A percentile compares a stretch with the other conserved stretches of the same genome.
These are phyloP conservation scores for Volutella citrinella DNA, from an alignment of 2,329 filamentous ascomycete species.

Conservation along the genomic window DNA sequence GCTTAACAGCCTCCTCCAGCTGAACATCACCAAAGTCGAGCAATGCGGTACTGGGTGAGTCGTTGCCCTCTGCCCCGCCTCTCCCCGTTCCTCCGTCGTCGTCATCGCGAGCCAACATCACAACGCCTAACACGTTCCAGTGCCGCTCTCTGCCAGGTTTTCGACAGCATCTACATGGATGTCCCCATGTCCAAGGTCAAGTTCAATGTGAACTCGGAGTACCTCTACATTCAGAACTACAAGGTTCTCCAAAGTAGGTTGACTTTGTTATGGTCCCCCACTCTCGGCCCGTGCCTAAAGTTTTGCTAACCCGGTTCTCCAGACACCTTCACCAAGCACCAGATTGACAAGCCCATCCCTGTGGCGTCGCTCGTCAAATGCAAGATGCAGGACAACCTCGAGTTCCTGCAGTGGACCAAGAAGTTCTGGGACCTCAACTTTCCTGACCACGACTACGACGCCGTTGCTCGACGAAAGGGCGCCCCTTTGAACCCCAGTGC, in stretches of 20 bases:
- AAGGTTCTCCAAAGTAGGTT: constrained; percentile 92
- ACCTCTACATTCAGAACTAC: constrained; percentile 97
- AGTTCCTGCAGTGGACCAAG: constrained; percentile 97
- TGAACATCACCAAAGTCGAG: constrained; percentile 98
- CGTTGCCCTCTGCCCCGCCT: constrained; percentile 23
- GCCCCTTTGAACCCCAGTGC: constrained; percentile 52
- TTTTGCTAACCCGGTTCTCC: too few relatives aligned
- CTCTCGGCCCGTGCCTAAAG: too few relatives aligned
- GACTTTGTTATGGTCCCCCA: too few relatives aligned
- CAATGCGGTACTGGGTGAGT: constrained; percentile 94
- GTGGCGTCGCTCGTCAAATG: constrained; percentile 91
- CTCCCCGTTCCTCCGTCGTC: constrained; percentile 22
- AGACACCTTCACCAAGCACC: constrained; percentile 84
- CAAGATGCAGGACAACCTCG: constrained; percentile 99
- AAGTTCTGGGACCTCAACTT: constrained; percentile 97
- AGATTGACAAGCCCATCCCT: constrained; percentile 84
- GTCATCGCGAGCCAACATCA: constrained; percentile 10
- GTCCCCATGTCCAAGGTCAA: constrained; percentile 94
- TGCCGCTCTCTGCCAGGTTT: constrained; percentile 93
- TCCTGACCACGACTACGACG: constrained; percentile 95
- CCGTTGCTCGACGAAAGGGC: constrained; percentile 79
- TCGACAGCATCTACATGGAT: constrained; percentile 96
- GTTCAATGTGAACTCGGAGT: constrained; percentile 97
- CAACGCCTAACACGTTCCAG: constrained; percentile 43
- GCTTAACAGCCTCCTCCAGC: constrained; percentile 95